Base-by-base conservation (phyloP, 371 early-diverging fungal species). In the Mucor lusitanicus region DNA sequence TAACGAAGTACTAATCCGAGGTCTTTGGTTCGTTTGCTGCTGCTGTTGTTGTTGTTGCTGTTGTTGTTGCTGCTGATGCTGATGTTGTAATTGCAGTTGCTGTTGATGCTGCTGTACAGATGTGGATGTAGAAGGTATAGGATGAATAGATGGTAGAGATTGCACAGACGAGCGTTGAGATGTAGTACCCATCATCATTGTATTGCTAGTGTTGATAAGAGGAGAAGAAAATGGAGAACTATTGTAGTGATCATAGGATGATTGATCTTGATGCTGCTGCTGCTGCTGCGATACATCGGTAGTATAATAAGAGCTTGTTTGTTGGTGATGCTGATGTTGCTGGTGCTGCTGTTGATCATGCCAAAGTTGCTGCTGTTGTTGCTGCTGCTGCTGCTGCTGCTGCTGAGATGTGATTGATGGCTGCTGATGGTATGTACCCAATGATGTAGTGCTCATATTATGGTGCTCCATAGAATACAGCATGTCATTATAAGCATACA, bases 1-100 rank as follows among this genome's bases (percentile, higher is more conserved):
- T 59, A 92, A 77, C 25, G 92, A 90, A 8, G 92, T 91, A 6
- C 91, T 90, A 33, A 92, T 82, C 68, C 79, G 76, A 44, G 89
- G 83, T 64, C 86, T 78, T 67, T 59, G 59, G 4, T 33, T 17
- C 61, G 54, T 37, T 19, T 61, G 61, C 21, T 61, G 61, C 0
- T 61, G 61, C 5, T 61, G 61, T 8, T 61, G 61, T 30, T 60
- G 53, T 12, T 48, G 50, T 21, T 61, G 62, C 19, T 54, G 40
- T 35, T 63, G 59, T 11, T 50, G 53, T 13, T 59, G 59, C 23
- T 59, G n/a, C n/a, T n/a, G n/a, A n/a, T n/a, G n/a, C n/a, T 30
- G 61, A 3, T 60, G 61, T 19, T 60, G 61, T 23, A 30, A 30
- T 30, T 60, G 53, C 12, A 21, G 15, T 32, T 61, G 62, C 21